Percentiles rank a stretch among this genome's conserved stretches.
Conservation (phyloP, 371 early-diverging fungal species). For the Mucor indicus region DNA sequence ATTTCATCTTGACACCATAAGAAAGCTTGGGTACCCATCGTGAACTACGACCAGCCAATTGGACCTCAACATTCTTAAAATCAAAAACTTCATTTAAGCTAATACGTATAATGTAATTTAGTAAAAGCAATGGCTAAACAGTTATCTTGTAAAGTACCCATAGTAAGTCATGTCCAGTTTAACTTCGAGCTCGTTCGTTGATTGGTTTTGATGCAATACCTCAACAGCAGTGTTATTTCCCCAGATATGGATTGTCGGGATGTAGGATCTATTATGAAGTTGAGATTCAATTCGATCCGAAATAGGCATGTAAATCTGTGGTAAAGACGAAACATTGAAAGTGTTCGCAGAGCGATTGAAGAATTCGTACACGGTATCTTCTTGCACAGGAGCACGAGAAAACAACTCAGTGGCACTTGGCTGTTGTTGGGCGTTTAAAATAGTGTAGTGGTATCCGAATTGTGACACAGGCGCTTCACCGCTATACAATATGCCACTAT, state of each 20-base stretch:
- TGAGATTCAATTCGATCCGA: conserved; percentile 6
- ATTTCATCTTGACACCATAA: conserved; percentile 17
- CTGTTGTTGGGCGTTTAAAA: neutral
- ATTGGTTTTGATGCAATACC: conserved; percentile 1
- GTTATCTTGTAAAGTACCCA: neutral
- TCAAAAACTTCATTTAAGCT: conserved; percentile 4
- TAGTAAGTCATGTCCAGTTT: neutral
- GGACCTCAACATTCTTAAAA: conserved; percentile 18
- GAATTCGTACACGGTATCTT: conserved; percentile 14
- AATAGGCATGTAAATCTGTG: conserved; percentile 6
- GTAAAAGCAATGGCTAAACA: neutral
- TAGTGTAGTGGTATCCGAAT: conserved; percentile 12
- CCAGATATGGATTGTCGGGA: conserved; percentile 12
- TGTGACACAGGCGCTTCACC: conserved; percentile 18
- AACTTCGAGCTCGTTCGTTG: neutral
- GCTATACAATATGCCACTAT: conserved; percentile 1
- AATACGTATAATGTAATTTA: neutral
- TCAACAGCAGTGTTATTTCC: conserved; percentile 11
- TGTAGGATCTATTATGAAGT: conserved; percentile 8
- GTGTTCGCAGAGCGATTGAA: conserved; percentile 16
- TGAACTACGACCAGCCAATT: conserved; percentile 24
- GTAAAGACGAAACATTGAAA: neutral
- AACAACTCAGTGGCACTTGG: conserved; percentile 14
- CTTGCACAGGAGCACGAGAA: conserved; percentile 2
- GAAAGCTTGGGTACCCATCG: conserved; percentile 20